Evolutionary conservation across 345 rosid genomes (phyloP).

Genomic region (Angophora floribunda): DNA sequence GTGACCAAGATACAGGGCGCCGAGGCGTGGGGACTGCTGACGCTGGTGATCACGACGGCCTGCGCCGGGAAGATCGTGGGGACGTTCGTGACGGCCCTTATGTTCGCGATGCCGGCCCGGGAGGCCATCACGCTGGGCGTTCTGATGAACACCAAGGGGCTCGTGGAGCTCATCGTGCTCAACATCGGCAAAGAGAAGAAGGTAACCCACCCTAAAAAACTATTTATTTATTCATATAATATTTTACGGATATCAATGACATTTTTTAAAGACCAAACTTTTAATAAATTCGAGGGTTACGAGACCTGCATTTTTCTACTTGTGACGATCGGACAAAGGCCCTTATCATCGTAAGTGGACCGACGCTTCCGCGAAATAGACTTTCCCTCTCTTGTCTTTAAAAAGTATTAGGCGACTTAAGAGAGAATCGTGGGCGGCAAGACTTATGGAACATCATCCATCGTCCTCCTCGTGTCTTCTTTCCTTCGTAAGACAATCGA

Average conservation of each 20-base stretch:
- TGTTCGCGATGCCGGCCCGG: conserved; percentile 57
- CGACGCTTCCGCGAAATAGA: background rate
- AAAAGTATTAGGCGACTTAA: background rate
- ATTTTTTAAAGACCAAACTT: background rate
- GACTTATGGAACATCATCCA: background rate
- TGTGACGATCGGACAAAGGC: background rate
- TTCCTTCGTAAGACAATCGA: background rate
- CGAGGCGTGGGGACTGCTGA: conserved; percentile 62
- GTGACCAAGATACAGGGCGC: conserved; percentile 53
- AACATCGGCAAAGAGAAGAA: conserved; percentile 84
- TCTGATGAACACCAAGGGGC: conserved; percentile 87
- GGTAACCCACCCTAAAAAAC: conserved; percentile 15
- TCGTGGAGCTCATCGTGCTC: conserved; percentile 92
- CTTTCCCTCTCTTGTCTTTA: background rate
- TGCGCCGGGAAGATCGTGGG: conserved; percentile 74
- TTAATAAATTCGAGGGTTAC: background rate
- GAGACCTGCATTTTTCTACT: background rate
- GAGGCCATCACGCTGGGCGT: conserved; percentile 74
- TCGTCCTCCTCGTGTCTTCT: background rate
- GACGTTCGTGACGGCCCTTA: conserved; percentile 57
- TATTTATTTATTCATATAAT: background rate
- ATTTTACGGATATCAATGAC: background rate
- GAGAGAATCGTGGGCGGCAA: background rate
- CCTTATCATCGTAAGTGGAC: background rate
- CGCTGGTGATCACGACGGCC: conserved; percentile 57